phyloP scores from a whole-genome alignment of 2,329 filamentous ascomycete genomes.

The Xylaria sp. region DNA sequence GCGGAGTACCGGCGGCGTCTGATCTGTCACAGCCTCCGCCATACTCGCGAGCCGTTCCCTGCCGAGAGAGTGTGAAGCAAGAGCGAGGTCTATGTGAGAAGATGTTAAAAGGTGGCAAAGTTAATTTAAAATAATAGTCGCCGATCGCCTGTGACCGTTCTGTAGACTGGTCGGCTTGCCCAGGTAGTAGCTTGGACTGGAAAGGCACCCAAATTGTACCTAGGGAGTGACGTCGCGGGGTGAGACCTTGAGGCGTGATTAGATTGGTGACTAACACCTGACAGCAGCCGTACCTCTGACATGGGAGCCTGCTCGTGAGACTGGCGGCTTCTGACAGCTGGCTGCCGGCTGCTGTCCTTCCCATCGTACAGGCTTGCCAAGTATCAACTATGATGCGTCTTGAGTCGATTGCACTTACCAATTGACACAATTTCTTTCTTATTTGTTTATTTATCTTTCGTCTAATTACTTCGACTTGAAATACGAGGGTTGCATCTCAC shows the following conservation, averaged over 20 bases:
- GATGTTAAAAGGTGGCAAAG: not conserved
- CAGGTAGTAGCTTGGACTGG: not conserved
- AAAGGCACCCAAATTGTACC: not conserved
- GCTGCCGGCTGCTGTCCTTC: too few relatives aligned
- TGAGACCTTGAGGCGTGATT: constrained; percentile 11
- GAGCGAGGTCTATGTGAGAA: not conserved
- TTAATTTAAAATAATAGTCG: not conserved
- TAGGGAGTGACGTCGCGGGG: constrained; percentile 11
- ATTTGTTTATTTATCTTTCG: too few relatives aligned
- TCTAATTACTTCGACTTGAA: too few relatives aligned
- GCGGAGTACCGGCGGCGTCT: constrained; percentile 55
- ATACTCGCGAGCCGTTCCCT: constrained; percentile 39
- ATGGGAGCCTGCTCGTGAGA: too few relatives aligned
- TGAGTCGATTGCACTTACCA: too few relatives aligned
- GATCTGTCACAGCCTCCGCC: constrained; percentile 52
- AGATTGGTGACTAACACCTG: not conserved
- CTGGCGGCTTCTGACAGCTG: too few relatives aligned
- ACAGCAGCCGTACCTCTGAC: not conserved
- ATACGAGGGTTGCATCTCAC: too few relatives aligned
- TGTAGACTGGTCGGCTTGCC: not conserved
- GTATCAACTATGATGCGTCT: too few relatives aligned
- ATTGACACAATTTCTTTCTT: too few relatives aligned
- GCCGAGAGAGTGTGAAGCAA: not conserved
- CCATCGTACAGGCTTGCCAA: too few relatives aligned
- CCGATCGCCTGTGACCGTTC: not conserved